Evolutionary conservation across 352 stramenopile genomes (phyloP), one percentile per base, ranked within the genome.

Genomic region (Pilasporangium apinafurcum): DNA sequence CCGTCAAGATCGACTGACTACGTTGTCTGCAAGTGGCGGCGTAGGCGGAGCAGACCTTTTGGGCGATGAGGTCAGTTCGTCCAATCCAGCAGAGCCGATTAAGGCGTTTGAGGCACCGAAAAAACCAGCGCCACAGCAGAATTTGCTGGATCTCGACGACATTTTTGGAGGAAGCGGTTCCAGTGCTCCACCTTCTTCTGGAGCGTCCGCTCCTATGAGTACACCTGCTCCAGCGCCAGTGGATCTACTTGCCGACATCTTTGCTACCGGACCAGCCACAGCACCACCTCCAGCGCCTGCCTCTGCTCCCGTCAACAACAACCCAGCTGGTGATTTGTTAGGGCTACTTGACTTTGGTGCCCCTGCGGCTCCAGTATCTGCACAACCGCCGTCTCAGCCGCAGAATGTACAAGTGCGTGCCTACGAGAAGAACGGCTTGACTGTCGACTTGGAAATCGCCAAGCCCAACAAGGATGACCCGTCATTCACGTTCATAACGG

Each of bases 351-450:
- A 80, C 43, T 95, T 95, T 51, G 73, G 76, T 4, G 60, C 61
- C 6, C 42, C 76, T 14, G 41, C 36, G 1, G 40, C 54, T 4
- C 12, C 62, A 25, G 30, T 36, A 3, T 22, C 53, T 4, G 40
- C 50, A n/a, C 38, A 49, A 3, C 46, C 53, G 8, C 57, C 70
- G 13, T 42, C 52, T 2, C 33, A 26, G 42, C 53, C 58, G 10
- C 53, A 56, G 37, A 79, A 74, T 56, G 68, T 62, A 26, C 61
- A 62, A 42, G 57, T 98, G 10, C 83, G 80, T 44, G 96, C 90
- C 21, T 99, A 98, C 61, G 85, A 97, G 29, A 98, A 99, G 73
- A 83, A 97, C 52, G 96, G 95, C 16, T 59, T 99, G 18, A 92
- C 69, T 20, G 74, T 99, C 34, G 84, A 92, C 37, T 70, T 98